phyloP scores from a whole-genome alignment of 768 basidiomycete genomes.

The Hydnomerulius pinastri region DNA sequence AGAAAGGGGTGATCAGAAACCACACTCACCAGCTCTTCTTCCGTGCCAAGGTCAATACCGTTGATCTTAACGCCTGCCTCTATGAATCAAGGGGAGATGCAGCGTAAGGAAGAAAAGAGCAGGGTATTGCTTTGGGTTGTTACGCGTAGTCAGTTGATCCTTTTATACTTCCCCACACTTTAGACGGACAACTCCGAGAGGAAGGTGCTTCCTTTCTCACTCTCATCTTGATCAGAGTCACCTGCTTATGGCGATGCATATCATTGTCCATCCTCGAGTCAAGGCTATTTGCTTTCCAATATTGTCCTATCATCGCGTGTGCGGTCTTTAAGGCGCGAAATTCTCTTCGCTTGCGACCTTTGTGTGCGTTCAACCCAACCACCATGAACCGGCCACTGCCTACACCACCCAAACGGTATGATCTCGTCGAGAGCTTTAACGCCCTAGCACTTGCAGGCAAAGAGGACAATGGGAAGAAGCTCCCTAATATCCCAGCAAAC shows the following conservation, averaged over 20 bases:
- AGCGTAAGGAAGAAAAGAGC: neutral
- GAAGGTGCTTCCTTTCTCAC: slow-evolving; percentile 1
- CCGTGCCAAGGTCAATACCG: no score
- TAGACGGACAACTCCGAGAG: slow-evolving; percentile 8
- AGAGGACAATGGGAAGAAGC: slow-evolving; percentile 13
- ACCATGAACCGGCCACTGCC: slow-evolving; percentile 25
- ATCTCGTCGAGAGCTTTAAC: slow-evolving; percentile 36
- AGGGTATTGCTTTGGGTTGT: neutral
- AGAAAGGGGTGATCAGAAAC: neutral
- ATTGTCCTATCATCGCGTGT: slow-evolving; percentile 9
- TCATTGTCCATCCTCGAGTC: slow-evolving; percentile 15
- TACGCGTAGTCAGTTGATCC: no score
- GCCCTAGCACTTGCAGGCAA: slow-evolving; percentile 33
- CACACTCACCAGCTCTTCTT: neutral
- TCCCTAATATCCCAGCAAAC: slow-evolving; percentile 10
- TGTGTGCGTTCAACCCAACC: slow-evolving; percentile 1
- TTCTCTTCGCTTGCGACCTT: slow-evolving; percentile 11
- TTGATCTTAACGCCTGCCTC: no score
- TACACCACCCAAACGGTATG: slow-evolving; percentile 13
- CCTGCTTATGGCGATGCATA: slow-evolving; percentile 16
- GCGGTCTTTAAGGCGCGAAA: slow-evolving; percentile 8
- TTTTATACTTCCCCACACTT: no score
- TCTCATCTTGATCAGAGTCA: neutral
- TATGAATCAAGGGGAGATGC: neutral
- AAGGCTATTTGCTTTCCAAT: slow-evolving; percentile 11